Base-by-base conservation (phyloP, 2,329 filamentous ascomycete species). In the Diaporthe ampelina region DNA sequence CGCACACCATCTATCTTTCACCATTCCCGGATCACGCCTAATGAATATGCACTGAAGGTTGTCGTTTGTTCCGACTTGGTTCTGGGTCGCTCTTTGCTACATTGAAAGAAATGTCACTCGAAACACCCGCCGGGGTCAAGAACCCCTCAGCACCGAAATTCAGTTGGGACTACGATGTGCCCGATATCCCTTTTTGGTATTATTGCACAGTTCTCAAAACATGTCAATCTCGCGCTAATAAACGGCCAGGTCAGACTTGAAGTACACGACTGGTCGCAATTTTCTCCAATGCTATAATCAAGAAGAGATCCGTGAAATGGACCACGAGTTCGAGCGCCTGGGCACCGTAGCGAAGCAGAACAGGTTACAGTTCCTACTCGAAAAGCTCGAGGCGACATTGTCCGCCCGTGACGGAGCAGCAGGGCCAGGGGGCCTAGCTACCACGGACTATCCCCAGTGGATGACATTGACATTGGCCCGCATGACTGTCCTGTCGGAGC, bases 91-190 rank as follows among this genome's bases (percentile, higher is more conserved):
- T 2, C 29, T 15, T 43, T 65, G 32, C 43, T 26, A 17, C 0
- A 50, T 50, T 21, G 15, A 43, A 10, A 29, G 15, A 19, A 8
- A 67, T 67, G 61, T 45, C 61, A n/a, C 61, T 67, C 13, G 29
- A 72, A 4, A 63, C 70, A 21, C 56, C 56, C 4, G 70, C 54
- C 17, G 70, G 70, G 7, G 54, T 63, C 10, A 72, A 72, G 26
- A 72, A 63, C 37, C 54, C 52, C 6, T 40, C 52, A n/a, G 59
- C 67, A 7, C 67, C 67, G 15, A 70, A 59, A 13, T 70, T 59
- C 21, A 48, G 50, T 35, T 70, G 67, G 67, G 67, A 70, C 50
- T 59, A 70, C 10, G 50, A 70, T 32, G 50, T 70, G 4, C 67
- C 67, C 11, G 35, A 70, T 8, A 70, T 35, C 4, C 67, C 67